Evolutionary conservation across 768 basidiomycete species (phyloP).

Genomic region (Phanerochaete carnosa): DNA sequence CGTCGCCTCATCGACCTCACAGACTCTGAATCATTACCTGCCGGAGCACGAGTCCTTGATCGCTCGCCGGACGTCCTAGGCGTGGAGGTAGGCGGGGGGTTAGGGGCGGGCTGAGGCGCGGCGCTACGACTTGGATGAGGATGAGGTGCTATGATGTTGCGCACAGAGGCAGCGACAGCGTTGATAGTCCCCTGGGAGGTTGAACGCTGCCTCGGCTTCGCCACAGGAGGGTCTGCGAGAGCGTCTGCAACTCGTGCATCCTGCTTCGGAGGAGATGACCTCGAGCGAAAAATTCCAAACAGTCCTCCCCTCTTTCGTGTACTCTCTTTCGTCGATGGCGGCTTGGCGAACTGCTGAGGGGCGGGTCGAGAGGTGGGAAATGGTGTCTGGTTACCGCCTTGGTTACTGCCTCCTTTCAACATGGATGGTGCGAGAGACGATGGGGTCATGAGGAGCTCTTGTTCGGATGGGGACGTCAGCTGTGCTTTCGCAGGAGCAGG

Average conservation of each 20-base stretch:
- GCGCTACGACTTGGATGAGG: conserved; percentile 8
- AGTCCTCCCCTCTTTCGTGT: conserved; percentile 36
- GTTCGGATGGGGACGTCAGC: conserved; percentile 35
- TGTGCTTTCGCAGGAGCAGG: conserved; percentile 28
- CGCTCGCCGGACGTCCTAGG: not conserved
- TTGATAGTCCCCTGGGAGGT: conserved; percentile 14
- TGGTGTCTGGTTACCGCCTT: conserved; percentile 19
- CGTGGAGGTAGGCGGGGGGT: not conserved
- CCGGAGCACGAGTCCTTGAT: not conserved
- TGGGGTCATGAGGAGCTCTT: conserved; percentile 56
- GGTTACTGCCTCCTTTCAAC: conserved; percentile 21
- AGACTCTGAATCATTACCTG: not conserved
- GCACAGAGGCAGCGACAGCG: conserved; percentile 14
- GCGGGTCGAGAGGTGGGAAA: conserved; percentile 13
- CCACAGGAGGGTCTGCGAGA: not conserved
- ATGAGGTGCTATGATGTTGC: conserved; percentile 12
- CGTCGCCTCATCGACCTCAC: not conserved
- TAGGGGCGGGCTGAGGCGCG: not conserved
- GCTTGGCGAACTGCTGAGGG: conserved; percentile 17
- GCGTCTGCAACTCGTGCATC: conserved; percentile 12
- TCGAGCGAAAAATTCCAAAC: conserved; percentile 34
- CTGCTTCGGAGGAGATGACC: conserved; percentile 25
- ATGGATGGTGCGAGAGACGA: conserved; percentile 58
- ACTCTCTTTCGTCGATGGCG: conserved; percentile 17
- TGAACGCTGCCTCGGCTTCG: conserved; percentile 11